Percentiles rank a stretch among this genome's conserved stretches.
Conservation (phyloP, 1,284 basidiomycete species). For the Cryptococcus neoformans region DNA sequence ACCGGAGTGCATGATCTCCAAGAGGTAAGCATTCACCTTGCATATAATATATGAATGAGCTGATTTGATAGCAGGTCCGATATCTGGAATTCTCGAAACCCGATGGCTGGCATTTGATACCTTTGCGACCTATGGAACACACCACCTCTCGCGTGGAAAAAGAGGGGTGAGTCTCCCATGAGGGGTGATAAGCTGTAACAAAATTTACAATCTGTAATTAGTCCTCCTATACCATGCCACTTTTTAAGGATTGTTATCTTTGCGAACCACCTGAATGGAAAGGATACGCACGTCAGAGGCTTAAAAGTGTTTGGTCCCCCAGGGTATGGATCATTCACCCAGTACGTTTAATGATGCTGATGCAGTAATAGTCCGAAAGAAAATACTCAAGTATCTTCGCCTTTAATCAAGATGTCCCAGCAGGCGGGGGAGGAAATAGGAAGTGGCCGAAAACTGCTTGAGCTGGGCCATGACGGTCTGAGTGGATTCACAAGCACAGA, state of each 20-base stretch:
- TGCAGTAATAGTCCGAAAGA: background rate
- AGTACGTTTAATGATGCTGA: too few relatives aligned
- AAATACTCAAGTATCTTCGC: background rate
- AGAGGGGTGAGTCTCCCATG: conserved; percentile 33
- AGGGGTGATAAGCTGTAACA: conserved; percentile 48
- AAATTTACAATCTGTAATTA: conserved; percentile 38
- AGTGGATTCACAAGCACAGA: conserved; percentile 57
- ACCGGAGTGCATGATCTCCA: conserved; percentile 90
- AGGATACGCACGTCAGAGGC: conserved; percentile 96
- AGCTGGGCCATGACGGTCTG: conserved; percentile 44
- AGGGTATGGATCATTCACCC: conserved; percentile 57
- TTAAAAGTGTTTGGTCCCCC: conserved; percentile 78
- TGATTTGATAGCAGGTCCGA: conserved; percentile 54
- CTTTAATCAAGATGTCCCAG: too few relatives aligned
- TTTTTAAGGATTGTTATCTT: conserved; percentile 87
- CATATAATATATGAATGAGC: background rate
- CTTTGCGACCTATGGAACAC: conserved; percentile 71
- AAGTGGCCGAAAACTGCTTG: conserved; percentile 28
- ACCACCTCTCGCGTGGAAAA: conserved; percentile 64
- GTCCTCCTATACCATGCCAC: conserved; percentile 82
- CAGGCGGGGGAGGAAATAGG: conserved; percentile 7
- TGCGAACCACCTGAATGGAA: conserved; percentile 96
- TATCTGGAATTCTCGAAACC: conserved; percentile 81
- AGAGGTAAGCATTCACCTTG: conserved; percentile 54
- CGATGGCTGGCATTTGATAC: conserved; percentile 92